Conservation (phyloP, 2,329 filamentous ascomycete species). For the Aschersonia sp. region DNA sequence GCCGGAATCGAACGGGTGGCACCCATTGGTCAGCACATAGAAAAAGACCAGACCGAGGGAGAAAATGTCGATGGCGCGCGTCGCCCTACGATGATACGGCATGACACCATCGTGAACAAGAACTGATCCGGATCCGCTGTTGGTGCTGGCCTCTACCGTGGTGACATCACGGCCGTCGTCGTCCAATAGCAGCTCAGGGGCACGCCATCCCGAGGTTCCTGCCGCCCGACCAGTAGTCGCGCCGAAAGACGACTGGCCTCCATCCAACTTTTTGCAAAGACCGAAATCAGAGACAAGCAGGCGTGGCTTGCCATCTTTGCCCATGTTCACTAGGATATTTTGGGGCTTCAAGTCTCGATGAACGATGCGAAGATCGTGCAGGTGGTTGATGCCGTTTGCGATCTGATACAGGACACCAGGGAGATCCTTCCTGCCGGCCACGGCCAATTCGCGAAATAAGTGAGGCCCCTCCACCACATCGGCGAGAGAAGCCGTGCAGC, state of each 20-base stretch:
- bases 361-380: slow-evolving; percentile 86
- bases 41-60: slow-evolving; percentile 96
- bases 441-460: slow-evolving; percentile 52
- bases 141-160: slow-evolving; percentile 35
- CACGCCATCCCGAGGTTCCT: slow-evolving; percentile 91
- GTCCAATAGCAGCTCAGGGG: slow-evolving; percentile 78
- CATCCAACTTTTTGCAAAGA: slow-evolving; percentile 91
- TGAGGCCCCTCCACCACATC: slow-evolving; percentile 73
- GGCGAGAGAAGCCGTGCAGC: slow-evolving; percentile 84
- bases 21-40: slow-evolving; percentile 88
- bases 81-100: slow-evolving; percentile 59
- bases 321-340: slow-evolving; percentile 79
- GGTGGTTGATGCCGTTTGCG: slow-evolving; percentile 71
- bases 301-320: slow-evolving; percentile 56
- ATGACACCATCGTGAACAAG: slow-evolving; percentile 41
- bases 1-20: slow-evolving; percentile 86
- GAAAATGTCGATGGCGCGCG: slow-evolving; percentile 94
- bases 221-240: slow-evolving; percentile 88
- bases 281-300: slow-evolving; percentile 96
- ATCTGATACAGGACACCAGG: slow-evolving; percentile 78
- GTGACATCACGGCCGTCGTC: slow-evolving; percentile 46
- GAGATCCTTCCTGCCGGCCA: slow-evolving; percentile 59
- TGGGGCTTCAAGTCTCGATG: slow-evolving; percentile 96
- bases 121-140: slow-evolving; percentile 47
- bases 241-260: slow-evolving; percentile 85